Base-by-base conservation (phyloP, 106 monocot species). In the Triglochin maritima region DNA sequence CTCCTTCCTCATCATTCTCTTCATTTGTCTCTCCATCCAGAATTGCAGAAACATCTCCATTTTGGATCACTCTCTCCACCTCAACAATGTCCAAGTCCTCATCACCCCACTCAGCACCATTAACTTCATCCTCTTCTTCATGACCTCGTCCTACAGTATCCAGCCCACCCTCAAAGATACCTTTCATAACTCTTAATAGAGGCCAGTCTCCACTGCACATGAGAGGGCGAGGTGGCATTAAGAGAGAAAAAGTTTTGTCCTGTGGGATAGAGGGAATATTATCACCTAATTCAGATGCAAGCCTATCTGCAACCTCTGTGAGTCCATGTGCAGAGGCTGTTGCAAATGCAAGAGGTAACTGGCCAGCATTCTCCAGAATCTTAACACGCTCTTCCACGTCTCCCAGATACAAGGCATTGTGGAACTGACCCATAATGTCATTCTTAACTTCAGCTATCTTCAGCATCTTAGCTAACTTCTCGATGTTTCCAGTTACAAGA, bases 361-460 rank as follows among this genome's bases (percentile, higher is more conserved):
- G 93, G 4, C 86, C 88, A 57, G 86, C 77, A 71, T 81, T 85
- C 74, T 93, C 88, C 64, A 93, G 78, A 56, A 93, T 89, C 75
- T 84, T 86, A 10, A 93, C 81, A 1, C 88, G 65, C 60, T 93
- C 88, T 47, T 75, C 65, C 49, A 88, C 74, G 57, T 93, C 84
- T 44, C 93, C 93, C 13, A 93, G 73, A 76, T 93, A 93, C 70
- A 93, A 73, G 13, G 93, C 93, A 81, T 93, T 93, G 67, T 93
- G 93, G 78, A 93, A 93, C 76, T 93, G 93, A 11, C 93, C 93
- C 93, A 93, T 93, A 29, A 89, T 60, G 71, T 93, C 88, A 50
- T 89, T 93, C 74, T 93, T 93, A 11, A 86, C 81, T 54, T 88
- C 93, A 17, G 93, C 93, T 52, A 93, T 93, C 66, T 67, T 93